Conservation (phyloP, 805 yeast species). For the Ogataea minuta region DNA sequence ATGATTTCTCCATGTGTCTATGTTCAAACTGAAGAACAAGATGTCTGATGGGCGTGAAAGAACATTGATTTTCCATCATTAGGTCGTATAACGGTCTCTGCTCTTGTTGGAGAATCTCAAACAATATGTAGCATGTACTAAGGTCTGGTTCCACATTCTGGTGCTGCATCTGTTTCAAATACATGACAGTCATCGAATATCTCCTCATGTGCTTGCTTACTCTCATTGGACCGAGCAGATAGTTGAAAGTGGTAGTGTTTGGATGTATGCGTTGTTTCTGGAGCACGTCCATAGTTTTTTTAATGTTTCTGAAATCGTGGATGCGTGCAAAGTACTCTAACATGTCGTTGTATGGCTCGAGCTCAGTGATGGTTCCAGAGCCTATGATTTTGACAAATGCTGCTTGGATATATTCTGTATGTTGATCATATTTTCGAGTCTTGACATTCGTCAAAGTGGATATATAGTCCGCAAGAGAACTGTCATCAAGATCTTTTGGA, state of each 20-base stretch:
- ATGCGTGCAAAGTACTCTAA: slow-evolving; percentile 14
- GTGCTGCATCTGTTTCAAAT: slow-evolving; percentile 18
- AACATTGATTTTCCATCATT: slow-evolving; percentile 8
- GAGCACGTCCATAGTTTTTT: slow-evolving; percentile 11
- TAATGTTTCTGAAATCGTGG: slow-evolving; percentile 14
- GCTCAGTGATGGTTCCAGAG: slow-evolving; percentile 10
- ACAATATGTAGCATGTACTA: slow-evolving; percentile 26
- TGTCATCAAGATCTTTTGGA: slow-evolving; percentile 12
- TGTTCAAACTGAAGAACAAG: slow-evolving; percentile 10
- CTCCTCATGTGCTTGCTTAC: slow-evolving; percentile 8
- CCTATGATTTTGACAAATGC: slow-evolving; percentile 13
- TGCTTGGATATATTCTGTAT: slow-evolving; percentile 10
- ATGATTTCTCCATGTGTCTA: slow-evolving; percentile 1
- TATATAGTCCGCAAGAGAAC: slow-evolving; percentile 12
- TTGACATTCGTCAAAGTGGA: slow-evolving; percentile 8
- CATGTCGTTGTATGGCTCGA: slow-evolving; percentile 19
- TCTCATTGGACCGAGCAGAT: slow-evolving; percentile 17
- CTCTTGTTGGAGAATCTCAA: slow-evolving; percentile 8
- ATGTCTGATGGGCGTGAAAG: slow-evolving; percentile 15
- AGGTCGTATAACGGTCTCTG: slow-evolving; percentile 13
- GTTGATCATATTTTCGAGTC: slow-evolving; percentile 11
- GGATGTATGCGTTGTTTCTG: slow-evolving; percentile 11
- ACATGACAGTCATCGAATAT: slow-evolving; percentile 12
- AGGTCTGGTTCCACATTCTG: slow-evolving; percentile 17
- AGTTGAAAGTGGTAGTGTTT: slow-evolving; percentile 18